Evolutionary conservation across 108 stramenopile genomes (phyloP), one percentile per base, ranked within the genome.

Genomic region (Discostella pseudostelligera): DNA sequence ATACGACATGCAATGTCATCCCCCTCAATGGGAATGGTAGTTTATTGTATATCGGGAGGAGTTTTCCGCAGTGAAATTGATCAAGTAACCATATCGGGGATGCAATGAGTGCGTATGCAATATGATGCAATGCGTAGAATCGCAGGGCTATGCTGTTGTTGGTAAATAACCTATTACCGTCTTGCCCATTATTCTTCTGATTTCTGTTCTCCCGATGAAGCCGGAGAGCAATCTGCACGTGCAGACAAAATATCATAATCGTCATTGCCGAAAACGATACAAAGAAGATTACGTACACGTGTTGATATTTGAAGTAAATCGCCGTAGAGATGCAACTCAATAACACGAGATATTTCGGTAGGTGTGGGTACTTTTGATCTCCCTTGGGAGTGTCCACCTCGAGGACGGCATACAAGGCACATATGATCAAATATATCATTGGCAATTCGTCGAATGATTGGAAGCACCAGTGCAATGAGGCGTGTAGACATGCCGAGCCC

Each of bases 371-470:
- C 19, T 56, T 73, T 14, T 9, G 26, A 42, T 36, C 36, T 16
- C 59, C 59, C 37, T 25, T 45, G 35, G 67, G 67, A 22, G 67
- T 19, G 19, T 65, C 67, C 19, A 39, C 45, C 39, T 76, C 68
- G 17, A 53, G 39, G 19, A 46, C 45, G 11, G 16, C 3, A 44
- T 66, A 57, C 12, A 62, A 45, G 7, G 53, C 6, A 19, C 61
- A 16, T 13, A 56, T 21, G 4, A 67, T 45, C 26, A 79, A 45
- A 62, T 73, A 79, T 29, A 78, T 60, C 77, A 78, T 78, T 3
- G 77, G 77, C 11, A 78, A 48, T 46, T 78, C 77, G 58, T 78
- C 77, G 55, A 39, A 14, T 1, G 57, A 59, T 51, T 78, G 77
- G 39, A 67, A 71, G 8, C 59, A 12, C 70, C 77, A 79, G 43